Evolutionary conservation across 768 basidiomycete genomes (phyloP), one percentile per base, ranked within the genome.

Genomic region (Lactarius evosmus): DNA sequence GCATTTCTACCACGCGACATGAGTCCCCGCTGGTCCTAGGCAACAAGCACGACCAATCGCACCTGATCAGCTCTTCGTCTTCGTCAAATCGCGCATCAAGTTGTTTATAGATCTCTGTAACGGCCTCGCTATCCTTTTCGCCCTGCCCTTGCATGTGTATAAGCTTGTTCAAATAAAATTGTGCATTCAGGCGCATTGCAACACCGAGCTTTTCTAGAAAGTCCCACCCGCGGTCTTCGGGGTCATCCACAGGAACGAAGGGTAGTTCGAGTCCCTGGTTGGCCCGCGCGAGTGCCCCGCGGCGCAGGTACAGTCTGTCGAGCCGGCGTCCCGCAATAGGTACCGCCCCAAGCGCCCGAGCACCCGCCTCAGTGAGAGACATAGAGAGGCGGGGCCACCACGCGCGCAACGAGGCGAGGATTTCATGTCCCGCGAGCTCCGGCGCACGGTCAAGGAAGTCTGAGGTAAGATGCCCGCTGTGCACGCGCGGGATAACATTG

Each of bases 21-120:
- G 40, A 51, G 25, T 49, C 1, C n/a, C 14, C 32, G 12, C 17
- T 14, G 33, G n/a, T 12, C 58, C 8, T 22, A 44, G 4, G 30
- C 7, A 29, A 9, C 22, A 46, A 36, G 34, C 16, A 4, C 11
- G 29, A 38, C 44, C 3, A 38, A 16, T 44, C 71, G 19, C 52
- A 72, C 71, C 60, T 67, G 54, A 72, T 71, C 22, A 32, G 34
- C 2, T 49, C 22, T 17, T 70, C 66, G 22, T 66, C 68, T 14
- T 72, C 71, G 2, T 67, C 40, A n/a, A 71, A 71, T n/a, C 70
- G 61, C 22, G 69, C 65, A 44, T 71, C 65, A 1, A 72, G 61
- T 17, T 71, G 70, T 38, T 44, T 64, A 54, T 72, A 72, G 14
- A 65, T 41, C 14, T 65, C 61, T 1, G 62, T 38, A 17, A 66